phyloP scores from a whole-genome alignment of 2,329 filamentous ascomycete genomes.

The Ophiostoma novo-ulmi region DNA sequence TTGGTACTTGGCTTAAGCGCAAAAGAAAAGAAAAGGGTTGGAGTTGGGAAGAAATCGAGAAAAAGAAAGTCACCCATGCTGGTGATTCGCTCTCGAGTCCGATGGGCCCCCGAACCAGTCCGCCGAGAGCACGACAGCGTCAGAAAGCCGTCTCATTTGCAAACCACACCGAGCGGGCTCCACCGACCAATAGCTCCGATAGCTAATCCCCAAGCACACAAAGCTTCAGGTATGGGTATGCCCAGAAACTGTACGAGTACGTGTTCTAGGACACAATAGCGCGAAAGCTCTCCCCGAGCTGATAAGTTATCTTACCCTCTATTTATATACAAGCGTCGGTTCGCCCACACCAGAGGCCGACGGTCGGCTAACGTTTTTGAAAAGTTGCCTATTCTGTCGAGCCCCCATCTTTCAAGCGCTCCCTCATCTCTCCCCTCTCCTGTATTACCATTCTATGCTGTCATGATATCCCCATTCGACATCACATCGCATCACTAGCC shows the following conservation, averaged over 20 bases:
- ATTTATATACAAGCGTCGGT: not conserved
- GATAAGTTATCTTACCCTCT: not conserved
- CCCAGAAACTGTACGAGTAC: not conserved
- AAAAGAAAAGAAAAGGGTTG: not conserved
- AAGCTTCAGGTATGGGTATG: not conserved
- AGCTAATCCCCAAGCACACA: not conserved
- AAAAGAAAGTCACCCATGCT: not conserved
- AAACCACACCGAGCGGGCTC: not conserved
- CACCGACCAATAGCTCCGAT: not conserved
- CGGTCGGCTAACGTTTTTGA: not conserved
- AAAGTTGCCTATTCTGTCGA: slow-evolving; percentile 8
- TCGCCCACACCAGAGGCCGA: slow-evolving; percentile 1
- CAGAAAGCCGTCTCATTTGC: slow-evolving; percentile 1
- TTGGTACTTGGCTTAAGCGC: not conserved
- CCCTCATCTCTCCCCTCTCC: not conserved
- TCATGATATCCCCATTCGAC: not conserved
- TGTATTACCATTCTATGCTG: not conserved
- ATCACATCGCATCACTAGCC: not conserved
- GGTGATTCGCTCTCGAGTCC: slow-evolving; percentile 7
- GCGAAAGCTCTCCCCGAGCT: not conserved
- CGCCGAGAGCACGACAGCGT: slow-evolving; percentile 7
- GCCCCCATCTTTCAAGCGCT: not conserved
- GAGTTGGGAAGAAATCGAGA: not conserved
- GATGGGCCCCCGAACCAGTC: slow-evolving; percentile 2
- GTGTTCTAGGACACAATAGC: not conserved